Percentiles rank a stretch among this genome's conserved stretches.
phyloP scores from a whole-genome alignment of 2,329 filamentous ascomycete species.

The Ambrosiella cleistominuta region DNA sequence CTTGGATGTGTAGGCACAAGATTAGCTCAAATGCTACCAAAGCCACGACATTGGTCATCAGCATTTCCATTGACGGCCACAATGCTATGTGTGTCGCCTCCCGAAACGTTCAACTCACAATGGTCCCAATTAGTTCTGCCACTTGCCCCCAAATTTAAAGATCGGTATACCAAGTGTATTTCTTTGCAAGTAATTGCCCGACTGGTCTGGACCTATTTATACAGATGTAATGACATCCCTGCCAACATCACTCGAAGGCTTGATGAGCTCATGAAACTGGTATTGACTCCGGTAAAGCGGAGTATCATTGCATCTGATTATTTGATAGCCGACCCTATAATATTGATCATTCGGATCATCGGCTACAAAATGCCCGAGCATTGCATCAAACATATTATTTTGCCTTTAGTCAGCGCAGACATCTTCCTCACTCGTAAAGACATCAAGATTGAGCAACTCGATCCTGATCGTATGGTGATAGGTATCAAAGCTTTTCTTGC shows the following conservation, averaged over 20 bases:
- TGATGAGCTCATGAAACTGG: constrained; percentile 73
- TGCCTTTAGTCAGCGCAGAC: constrained; percentile 84
- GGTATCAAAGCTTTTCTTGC: constrained; percentile 86
- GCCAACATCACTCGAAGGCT: constrained; percentile 57
- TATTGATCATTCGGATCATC: constrained; percentile 86
- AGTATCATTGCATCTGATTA: constrained; percentile 69
- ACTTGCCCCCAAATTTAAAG: constrained; percentile 67
- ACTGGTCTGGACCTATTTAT: constrained; percentile 86
- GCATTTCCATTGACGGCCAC: constrained; percentile 79
- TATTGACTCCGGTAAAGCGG: constrained; percentile 64
- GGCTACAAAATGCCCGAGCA: constrained; percentile 87
- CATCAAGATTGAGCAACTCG: constrained; percentile 74
- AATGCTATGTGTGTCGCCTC: constrained; percentile 71
- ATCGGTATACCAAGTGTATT: constrained; percentile 57
- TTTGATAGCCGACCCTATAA: constrained; percentile 71
- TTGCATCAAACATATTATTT: constrained; percentile 85
- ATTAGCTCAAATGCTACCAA: constrained; percentile 68
- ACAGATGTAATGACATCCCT: constrained; percentile 57
- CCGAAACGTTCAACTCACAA: constrained; percentile 66
- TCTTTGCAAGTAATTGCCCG: constrained; percentile 81
- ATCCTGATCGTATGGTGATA: constrained; percentile 94
- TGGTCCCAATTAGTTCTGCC: constrained; percentile 71
- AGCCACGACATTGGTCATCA: constrained; percentile 80
- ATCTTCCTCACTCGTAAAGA: constrained; percentile 63
- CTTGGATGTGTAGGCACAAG: constrained; percentile 61